Evolutionary conservation across 352 stramenopile species (phyloP), one percentile per base, ranked within the genome.

Genomic region (Saprolegnia diclina): DNA sequence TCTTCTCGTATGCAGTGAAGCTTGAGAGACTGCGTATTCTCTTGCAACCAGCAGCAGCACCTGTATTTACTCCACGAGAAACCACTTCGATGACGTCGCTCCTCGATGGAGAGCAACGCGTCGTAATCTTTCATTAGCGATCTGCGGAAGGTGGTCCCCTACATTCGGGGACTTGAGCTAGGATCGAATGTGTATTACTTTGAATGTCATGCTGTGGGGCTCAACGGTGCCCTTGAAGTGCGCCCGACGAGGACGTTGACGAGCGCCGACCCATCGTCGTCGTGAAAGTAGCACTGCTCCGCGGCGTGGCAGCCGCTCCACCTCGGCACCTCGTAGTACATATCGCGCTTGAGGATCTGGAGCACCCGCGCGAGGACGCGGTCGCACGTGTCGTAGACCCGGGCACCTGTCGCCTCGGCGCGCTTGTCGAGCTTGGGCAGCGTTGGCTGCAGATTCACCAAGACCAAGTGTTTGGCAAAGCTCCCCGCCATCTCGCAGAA

Each of bases 401-500:
- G 76, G 19, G 90, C 83, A 2, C 85, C 85, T 0, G 82, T 90
- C 52, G 76, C 63, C 59, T 91, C 81, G 4, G 85, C 85, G 21
- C 81, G 77, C 32, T 77, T 76, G 73, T 93, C 85, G 19, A 93
- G 74, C 71, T 91, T 91, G 37, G 76, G 72, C 18, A 83, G 86
- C 9, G 85, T 93, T 0, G 79, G 69, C 67, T 87, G 79, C 52
- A 93, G 71, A 61, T 93, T 93, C 13, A 93, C 83, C 63, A 93
- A 89, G 55, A 79, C 79, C 44, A 93, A 71, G 14, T 81, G 80
- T 26, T 85, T 81, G 35, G 81, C 83, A 72, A 84, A 93, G 38
- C 86, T 80, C 14, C 85, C 83, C 6, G 85, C 85, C 83, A 93
- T 93, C 62, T 90, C 85, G 4, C 78, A 87, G 52, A 93, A 93